phyloP scores from a whole-genome alignment of 192 early-diverging fungal genomes.

The Rhizophlyctis rosea region DNA sequence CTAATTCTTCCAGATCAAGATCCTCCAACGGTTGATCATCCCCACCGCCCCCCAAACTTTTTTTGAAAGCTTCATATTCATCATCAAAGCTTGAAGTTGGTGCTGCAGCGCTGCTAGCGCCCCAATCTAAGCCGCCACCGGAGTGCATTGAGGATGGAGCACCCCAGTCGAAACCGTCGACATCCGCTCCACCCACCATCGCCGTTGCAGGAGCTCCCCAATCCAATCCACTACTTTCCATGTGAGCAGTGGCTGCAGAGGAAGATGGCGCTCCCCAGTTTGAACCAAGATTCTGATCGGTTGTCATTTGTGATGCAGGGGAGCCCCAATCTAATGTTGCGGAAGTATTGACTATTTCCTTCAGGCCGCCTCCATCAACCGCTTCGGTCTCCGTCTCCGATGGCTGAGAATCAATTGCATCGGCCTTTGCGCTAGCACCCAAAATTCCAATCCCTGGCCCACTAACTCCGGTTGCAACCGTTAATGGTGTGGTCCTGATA shows the following conservation, averaged over 20 bases:
- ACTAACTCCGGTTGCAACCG: not conserved
- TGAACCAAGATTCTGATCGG: not conserved
- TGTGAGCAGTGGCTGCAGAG: too few species aligned
- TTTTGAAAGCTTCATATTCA: constrained; percentile 51
- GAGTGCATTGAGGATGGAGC: constrained; percentile 18
- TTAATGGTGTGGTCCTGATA: constrained; percentile 35
- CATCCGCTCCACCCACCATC: constrained; percentile 9
- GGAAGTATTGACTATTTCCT: constrained; percentile 7
- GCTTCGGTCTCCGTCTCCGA: constrained; percentile 4
- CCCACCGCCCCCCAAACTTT: constrained; percentile 21
- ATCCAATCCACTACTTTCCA: constrained; percentile 16
- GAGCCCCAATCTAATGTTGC: constrained; percentile 34
- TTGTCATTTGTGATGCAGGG: constrained; percentile 21
- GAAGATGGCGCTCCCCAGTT: constrained; percentile 29
- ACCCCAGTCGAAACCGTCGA: constrained; percentile 51
- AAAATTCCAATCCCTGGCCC: not conserved
- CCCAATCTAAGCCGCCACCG: constrained; percentile 42
- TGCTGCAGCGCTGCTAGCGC: constrained; percentile 19
- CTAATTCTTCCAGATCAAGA: constrained; percentile 14
- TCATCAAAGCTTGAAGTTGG: constrained; percentile 22
- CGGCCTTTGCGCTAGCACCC: not conserved
- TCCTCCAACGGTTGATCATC: constrained; percentile 24
- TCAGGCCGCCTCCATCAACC: constrained; percentile 16
- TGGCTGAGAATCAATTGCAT: not conserved
- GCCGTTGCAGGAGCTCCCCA: constrained; percentile 32